Evolutionary conservation across 176 grass and related monocot genomes (phyloP), one percentile per base, ranked within the genome.

Genomic region (Oryza australiensis): DNA sequence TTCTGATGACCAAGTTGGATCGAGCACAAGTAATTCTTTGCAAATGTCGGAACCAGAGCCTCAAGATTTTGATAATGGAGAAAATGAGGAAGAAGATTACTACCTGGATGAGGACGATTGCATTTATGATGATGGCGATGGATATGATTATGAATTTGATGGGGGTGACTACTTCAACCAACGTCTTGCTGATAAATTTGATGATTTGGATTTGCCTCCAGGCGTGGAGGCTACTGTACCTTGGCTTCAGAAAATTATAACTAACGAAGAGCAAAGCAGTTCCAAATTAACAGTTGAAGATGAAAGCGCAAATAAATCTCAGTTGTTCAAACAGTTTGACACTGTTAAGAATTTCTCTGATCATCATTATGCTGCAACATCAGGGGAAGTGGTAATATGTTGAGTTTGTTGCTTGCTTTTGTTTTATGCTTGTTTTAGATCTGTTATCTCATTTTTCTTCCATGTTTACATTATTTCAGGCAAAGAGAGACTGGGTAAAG

Each of bases 201-300:
- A 97, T 45, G 82, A 79, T 84, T 68, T 97, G 49, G 85, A 97
- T 84, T 83, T 97, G 57, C 92, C 92, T 69, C 85, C 92, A 66
- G 94, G 92, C 20, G 92, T 92, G 32, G 91, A 97, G 94, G 94
- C 87, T 81, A 88, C 87, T 43, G 82, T 94, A 64, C 87, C 89
- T 7, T 92, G 88, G 85, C 78, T 90, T 26, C 83, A 84, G 53
- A 86, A 91, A 62, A 30, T 78, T 28, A 73, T 49, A 72, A 28
- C 87, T 79, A 55, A 73, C 37, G 64, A 55, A 15, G 60, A 75
- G 40, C 68, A 43, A 76, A 40, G 5, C 2, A 27, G 11, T 14
- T 12, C 80, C 68, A 37, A 75, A 74, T 67, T 77, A 85, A n/a
- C 59, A 46, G 70, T 27, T 62, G 78, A 83, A 76, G 84, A 91